A percentile compares a stretch with the other conserved stretches of the same genome.
These are phyloP conservation scores for Casaregolazyma lundiana DNA, from an alignment of 1,139 yeast genomes.

Conservation along the genomic window DNA sequence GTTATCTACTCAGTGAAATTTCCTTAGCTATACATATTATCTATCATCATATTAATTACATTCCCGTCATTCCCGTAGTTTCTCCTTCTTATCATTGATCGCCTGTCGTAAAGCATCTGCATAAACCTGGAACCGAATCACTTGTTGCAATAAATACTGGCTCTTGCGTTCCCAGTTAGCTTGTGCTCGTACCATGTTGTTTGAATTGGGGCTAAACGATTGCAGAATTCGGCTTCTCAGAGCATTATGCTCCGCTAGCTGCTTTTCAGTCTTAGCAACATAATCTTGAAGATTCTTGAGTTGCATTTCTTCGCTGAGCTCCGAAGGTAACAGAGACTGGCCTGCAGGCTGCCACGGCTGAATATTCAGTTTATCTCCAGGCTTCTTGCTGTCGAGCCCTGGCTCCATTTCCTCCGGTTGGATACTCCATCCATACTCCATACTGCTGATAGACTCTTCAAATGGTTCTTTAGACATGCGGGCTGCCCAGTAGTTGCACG, in stretches of 20 bases:
- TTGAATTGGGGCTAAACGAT: conserved; percentile 26
- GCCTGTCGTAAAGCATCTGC: conserved; percentile 28
- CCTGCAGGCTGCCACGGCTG: conserved; percentile 33
- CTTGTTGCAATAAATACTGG: conserved; percentile 31
- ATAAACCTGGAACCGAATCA: conserved; percentile 28
- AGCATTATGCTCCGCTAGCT: conserved; percentile 29
- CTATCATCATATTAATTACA: background rate
- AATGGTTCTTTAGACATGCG: conserved; percentile 73
- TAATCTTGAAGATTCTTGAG: conserved; percentile 25
- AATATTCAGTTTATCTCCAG: conserved; percentile 28
- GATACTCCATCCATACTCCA: conserved; percentile 73
- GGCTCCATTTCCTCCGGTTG: conserved; percentile 10
- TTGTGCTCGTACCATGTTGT: conserved; percentile 28
- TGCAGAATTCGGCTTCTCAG: conserved; percentile 23
- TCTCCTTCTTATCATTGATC: conserved; percentile 18
- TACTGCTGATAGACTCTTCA: conserved; percentile 57
- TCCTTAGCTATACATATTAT: background rate
- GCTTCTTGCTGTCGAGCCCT: conserved; percentile 13
- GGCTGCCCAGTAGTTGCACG: conserved; percentile 87
- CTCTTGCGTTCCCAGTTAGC: conserved; percentile 33
- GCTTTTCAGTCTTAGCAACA: conserved; percentile 27
- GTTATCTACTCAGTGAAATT: no score
- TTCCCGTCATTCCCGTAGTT: conserved; percentile 1
- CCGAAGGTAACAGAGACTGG: conserved; percentile 30
- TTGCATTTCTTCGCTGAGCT: conserved; percentile 30